Percentiles rank a stretch among this genome's conserved stretches.
These are phyloP conservation scores for Fusarium tjaetaba DNA, from an alignment of 2,329 filamentous ascomycete genomes.

Conservation along the genomic window DNA sequence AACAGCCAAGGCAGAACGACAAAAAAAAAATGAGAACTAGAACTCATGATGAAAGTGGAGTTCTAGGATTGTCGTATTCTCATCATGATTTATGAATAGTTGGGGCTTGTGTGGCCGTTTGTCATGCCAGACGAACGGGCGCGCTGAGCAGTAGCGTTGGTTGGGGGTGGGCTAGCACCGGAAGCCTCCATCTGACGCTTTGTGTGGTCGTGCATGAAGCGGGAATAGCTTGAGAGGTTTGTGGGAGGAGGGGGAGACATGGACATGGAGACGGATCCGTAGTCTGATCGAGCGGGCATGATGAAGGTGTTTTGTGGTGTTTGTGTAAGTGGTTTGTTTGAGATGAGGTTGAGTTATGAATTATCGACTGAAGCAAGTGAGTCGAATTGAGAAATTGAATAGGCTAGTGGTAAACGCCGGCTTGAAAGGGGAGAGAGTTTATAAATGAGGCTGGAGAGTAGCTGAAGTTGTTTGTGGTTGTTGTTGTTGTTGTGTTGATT, in stretches of 20 bases:
- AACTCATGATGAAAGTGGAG: not conserved
- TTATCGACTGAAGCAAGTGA: not conserved
- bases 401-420: not conserved
- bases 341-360: not conserved
- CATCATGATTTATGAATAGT: slow-evolving; percentile 18
- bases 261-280: slow-evolving; percentile 49
- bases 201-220: slow-evolving; percentile 72
- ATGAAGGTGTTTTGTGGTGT: slow-evolving; percentile 19
- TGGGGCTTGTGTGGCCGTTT: slow-evolving; percentile 43
- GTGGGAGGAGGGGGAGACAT: slow-evolving; percentile 53
- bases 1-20: not conserved
- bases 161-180: slow-evolving; percentile 43
- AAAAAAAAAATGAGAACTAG: not conserved
- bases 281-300: slow-evolving; percentile 55
- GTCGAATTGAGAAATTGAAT: not conserved
- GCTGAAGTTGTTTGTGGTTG: not conserved
- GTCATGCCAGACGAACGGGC: slow-evolving; percentile 33
- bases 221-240: slow-evolving; percentile 66
- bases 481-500: slow-evolving; percentile 19
- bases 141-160: slow-evolving; percentile 20
- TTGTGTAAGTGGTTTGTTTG: not conserved
- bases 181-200: slow-evolving; percentile 71
- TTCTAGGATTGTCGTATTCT: not conserved
- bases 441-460: slow-evolving; percentile 15
- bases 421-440: not conserved